Evolutionary conservation across 2,329 filamentous ascomycete genomes (phyloP).

Genomic region (Ascochyta rabiei): DNA sequence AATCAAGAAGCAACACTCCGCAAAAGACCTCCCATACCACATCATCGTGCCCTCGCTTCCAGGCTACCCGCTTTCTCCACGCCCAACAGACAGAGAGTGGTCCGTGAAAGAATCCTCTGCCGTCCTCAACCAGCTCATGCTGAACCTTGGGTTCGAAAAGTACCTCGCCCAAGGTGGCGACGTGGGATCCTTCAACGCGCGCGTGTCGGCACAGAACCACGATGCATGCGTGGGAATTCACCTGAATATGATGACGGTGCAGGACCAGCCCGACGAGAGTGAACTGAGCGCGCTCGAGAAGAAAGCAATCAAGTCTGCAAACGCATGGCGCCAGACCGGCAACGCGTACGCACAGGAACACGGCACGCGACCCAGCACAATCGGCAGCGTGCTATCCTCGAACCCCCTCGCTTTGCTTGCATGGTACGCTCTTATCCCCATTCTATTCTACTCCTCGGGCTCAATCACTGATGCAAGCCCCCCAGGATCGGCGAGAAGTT

Average conservation of each 20-base stretch:
- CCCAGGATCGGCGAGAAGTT: slow-evolving; percentile 63
- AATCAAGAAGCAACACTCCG: slow-evolving; percentile 56
- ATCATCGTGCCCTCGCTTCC: slow-evolving; percentile 63
- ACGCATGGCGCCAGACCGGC: slow-evolving; percentile 51
- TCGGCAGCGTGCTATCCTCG: slow-evolving; percentile 61
- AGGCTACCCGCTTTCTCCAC: slow-evolving; percentile 60
- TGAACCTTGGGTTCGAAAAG: slow-evolving; percentile 59
- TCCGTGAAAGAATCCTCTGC: slow-evolving; percentile 48
- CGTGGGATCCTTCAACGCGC: slow-evolving; percentile 55
- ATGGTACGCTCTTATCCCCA: slow-evolving; percentile 48
- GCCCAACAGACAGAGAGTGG: slow-evolving; percentile 55
- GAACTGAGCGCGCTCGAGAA: slow-evolving; percentile 28
- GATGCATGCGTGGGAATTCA: slow-evolving; percentile 56
- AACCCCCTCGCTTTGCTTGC: slow-evolving; percentile 64
- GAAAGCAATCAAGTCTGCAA: slow-evolving; percentile 14
- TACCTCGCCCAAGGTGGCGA: slow-evolving; percentile 67
- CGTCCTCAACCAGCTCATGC: slow-evolving; percentile 61
- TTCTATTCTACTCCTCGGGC: neutral
- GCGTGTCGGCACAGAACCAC: slow-evolving; percentile 49
- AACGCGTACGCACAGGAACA: slow-evolving; percentile 61
- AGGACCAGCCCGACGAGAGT: slow-evolving; percentile 20
- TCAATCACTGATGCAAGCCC: slow-evolving; percentile 1
- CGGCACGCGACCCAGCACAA: slow-evolving; percentile 61
- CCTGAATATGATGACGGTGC: slow-evolving; percentile 31
- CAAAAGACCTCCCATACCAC: slow-evolving; percentile 61